These are phyloP conservation scores for Hanseniaspora vineae DNA, from an alignment of 805 yeast genomes.

Conservation along the genomic window DNA sequence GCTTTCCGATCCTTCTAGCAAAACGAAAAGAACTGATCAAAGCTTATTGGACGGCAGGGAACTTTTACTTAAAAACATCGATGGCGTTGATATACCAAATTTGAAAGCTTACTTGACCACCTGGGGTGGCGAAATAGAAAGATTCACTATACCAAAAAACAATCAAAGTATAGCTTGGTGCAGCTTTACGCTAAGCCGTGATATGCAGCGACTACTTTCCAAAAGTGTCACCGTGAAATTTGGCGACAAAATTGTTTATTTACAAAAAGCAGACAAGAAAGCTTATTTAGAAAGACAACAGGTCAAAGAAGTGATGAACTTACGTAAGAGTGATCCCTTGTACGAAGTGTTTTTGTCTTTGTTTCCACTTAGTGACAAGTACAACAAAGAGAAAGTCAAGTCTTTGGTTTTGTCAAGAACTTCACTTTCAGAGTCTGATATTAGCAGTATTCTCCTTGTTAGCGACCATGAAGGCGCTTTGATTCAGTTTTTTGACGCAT, in stretches of 20 bases:
- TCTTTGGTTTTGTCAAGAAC: conserved; percentile 9
- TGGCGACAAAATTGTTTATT: conserved; percentile 35
- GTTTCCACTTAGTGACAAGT: conserved; percentile 19
- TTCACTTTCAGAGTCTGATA: conserved; percentile 9
- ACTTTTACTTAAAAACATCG: conserved; percentile 39
- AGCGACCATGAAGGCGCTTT: conserved; percentile 37
- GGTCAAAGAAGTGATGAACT: conserved; percentile 18
- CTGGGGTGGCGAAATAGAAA: background rate
- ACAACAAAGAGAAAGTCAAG: conserved; percentile 13
- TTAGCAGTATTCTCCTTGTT: conserved; percentile 31
- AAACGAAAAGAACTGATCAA: conserved; percentile 30
- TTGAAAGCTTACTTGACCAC: conserved; percentile 13
- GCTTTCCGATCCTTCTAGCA: conserved; percentile 45
- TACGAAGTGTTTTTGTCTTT: conserved; percentile 11
- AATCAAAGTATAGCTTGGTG: conserved; percentile 60
- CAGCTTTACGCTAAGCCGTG: conserved; percentile 29
- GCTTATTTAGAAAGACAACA: conserved; percentile 23
- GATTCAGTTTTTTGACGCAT: conserved; percentile 30
- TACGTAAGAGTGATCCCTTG: conserved; percentile 7
- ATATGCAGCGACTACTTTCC: conserved; percentile 35
- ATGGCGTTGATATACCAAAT: conserved; percentile 44
- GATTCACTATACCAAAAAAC: background rate
- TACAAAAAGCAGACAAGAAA: conserved; percentile 34
- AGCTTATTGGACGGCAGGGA: conserved; percentile 41
- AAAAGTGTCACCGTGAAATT: conserved; percentile 11